Percentiles rank a stretch among this genome's conserved stretches.
phyloP scores from a whole-genome alignment of 2,329 filamentous ascomycete genomes.

The Apiospora rasikravindrae region DNA sequence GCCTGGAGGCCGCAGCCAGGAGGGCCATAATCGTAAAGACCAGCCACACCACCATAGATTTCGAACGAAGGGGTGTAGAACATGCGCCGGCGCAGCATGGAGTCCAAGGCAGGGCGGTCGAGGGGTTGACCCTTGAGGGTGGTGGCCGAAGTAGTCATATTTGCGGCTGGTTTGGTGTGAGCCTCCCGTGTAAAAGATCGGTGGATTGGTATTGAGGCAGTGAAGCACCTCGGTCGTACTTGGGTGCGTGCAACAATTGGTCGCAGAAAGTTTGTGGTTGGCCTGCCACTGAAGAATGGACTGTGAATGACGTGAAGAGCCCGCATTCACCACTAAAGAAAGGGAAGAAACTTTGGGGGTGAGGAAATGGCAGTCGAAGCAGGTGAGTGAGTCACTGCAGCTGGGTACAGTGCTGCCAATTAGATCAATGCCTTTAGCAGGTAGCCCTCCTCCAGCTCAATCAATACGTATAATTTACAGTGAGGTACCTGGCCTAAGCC shows the following conservation, averaged over 20 bases:
- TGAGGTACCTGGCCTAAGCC: background rate
- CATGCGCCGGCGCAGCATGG: conserved; percentile 82
- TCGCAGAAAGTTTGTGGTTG: conserved; percentile 21
- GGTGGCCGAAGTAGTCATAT: conserved; percentile 61
- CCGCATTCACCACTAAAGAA: conserved; percentile 24
- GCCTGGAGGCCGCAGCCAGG: conserved; percentile 85
- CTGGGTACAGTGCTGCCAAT: conserved; percentile 4
- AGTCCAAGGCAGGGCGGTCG: conserved; percentile 81
- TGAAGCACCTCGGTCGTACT: conserved; percentile 8
- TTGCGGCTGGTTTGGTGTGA: conserved; percentile 7
- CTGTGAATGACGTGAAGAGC: conserved; percentile 21
- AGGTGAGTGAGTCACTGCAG: conserved; percentile 20
- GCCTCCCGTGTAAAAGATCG: background rate
- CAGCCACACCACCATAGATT: conserved; percentile 88
- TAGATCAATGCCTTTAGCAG: conserved; percentile 12
- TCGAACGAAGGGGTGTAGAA: conserved; percentile 98
- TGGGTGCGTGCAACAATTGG: conserved; percentile 14
- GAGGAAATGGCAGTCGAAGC: conserved; percentile 3
- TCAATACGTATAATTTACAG: background rate
- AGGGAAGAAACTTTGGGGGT: background rate
- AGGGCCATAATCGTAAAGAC: conserved; percentile 92
- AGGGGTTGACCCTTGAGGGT: conserved; percentile 90
- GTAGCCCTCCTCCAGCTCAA: background rate
- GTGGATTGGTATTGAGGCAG: background rate
- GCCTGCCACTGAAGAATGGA: conserved; percentile 23